These are phyloP conservation scores for Auricularia sp. DNA, from an alignment of 768 basidiomycete genomes.

Conservation along the genomic window DNA sequence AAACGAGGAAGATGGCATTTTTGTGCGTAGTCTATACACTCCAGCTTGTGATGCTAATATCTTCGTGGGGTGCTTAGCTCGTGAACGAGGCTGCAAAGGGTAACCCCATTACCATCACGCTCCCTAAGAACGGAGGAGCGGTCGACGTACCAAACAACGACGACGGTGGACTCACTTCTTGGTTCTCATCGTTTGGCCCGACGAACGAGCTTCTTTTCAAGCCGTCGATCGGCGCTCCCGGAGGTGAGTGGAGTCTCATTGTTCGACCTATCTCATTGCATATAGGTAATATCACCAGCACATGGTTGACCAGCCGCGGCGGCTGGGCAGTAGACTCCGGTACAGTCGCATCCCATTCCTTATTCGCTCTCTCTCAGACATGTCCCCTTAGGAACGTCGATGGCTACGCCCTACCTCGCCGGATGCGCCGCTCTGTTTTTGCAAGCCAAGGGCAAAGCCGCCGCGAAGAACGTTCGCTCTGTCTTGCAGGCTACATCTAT, in stretches of 20 bases:
- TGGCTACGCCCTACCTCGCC: conserved; percentile 18
- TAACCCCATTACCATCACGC: conserved; percentile 31
- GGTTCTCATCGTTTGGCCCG: conserved; percentile 20
- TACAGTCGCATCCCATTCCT: too few species aligned
- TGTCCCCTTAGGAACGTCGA: conserved; percentile 24
- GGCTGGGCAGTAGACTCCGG: conserved; percentile 23
- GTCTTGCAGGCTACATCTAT: conserved; percentile 42
- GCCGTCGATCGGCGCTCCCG: conserved; percentile 6
- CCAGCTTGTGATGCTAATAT: background rate
- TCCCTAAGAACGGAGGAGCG: conserved; percentile 36
- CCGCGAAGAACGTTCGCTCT: conserved; percentile 24
- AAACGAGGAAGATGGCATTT: conserved; percentile 39
- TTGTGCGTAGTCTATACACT: background rate
- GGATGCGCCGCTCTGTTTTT: conserved; percentile 36
- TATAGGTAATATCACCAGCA: conserved; percentile 33
- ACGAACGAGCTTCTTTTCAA: conserved; percentile 45
- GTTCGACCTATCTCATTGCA: background rate
- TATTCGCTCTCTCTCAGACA: too few species aligned
- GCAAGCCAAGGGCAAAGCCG: conserved; percentile 28
- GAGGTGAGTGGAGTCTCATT: background rate
- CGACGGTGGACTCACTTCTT: conserved; percentile 42
- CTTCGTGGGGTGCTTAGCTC: conserved; percentile 24
- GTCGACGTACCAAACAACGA: conserved; percentile 35
- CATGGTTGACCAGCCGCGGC: conserved; percentile 32
- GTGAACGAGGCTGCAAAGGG: conserved; percentile 41